Evolutionary conservation across 1,139 yeast species (phyloP).

Genomic region (Suzukiozyma palmioleophila): DNA sequence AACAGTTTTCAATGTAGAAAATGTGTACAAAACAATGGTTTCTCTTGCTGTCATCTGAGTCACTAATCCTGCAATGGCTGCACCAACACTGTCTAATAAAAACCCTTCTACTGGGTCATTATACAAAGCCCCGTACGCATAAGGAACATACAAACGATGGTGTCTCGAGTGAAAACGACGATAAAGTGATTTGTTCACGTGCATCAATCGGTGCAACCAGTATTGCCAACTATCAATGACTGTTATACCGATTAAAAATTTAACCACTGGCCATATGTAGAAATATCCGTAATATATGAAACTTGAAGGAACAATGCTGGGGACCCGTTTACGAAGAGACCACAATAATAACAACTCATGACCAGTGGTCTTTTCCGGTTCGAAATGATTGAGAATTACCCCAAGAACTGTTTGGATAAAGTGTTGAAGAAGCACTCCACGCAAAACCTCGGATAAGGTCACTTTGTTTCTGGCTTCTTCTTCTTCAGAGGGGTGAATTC

Average conservation of each 20-base stretch:
- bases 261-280: slow-evolving; percentile 57
- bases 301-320: slow-evolving; percentile 39
- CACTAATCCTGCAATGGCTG: slow-evolving; percentile 72
- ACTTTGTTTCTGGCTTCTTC: slow-evolving; percentile 74
- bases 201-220: slow-evolving; percentile 86
- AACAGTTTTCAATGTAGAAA: slow-evolving; percentile 92
- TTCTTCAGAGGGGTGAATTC: slow-evolving; percentile 91
- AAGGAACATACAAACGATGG: slow-evolving; percentile 90
- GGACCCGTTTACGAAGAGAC: slow-evolving; percentile 43
- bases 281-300: slow-evolving; percentile 47
- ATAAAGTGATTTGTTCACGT: slow-evolving; percentile 70
- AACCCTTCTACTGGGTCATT: slow-evolving; percentile 95
- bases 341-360: slow-evolving; percentile 67
- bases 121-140: slow-evolving; percentile 93
- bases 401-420: slow-evolving; percentile 77
- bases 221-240: slow-evolving; percentile 95
- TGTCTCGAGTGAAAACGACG: slow-evolving; percentile 87
- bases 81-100: slow-evolving; percentile 83
- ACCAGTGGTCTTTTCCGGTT: slow-evolving; percentile 67
- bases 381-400: slow-evolving; percentile 45
- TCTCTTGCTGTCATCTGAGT: slow-evolving; percentile 74
- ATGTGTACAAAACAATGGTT: slow-evolving; percentile 65
- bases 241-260: slow-evolving; percentile 58
- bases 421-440: slow-evolving; percentile 84
- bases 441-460: slow-evolving; percentile 59